Evolutionary conservation across 345 rosid genomes (phyloP).

Genomic region (Brassica napus): DNA sequence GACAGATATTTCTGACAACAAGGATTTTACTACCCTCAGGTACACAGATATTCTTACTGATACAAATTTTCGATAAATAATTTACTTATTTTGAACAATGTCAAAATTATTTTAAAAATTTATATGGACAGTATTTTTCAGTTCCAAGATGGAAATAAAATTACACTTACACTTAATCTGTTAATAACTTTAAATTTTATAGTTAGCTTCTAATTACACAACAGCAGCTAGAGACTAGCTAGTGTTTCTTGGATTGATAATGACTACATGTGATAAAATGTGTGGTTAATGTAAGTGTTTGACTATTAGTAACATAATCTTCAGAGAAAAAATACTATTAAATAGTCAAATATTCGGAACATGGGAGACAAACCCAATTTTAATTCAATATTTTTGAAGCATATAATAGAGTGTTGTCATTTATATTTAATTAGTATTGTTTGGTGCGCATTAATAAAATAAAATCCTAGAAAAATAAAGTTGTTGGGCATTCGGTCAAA

Average conservation of each 20-base stretch:
- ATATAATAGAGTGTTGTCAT: constrained; percentile 21
- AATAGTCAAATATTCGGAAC: constrained; percentile 16
- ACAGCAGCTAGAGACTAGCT: neutral
- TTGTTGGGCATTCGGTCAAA: constrained; percentile 33
- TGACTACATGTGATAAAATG: neutral
- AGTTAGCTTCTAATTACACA: constrained; percentile 2
- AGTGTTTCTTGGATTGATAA: constrained; percentile 2
- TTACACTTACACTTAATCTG: neutral
- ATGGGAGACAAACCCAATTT: constrained; percentile 31
- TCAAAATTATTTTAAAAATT: neutral
- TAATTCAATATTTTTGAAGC: constrained; percentile 7
- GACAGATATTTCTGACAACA: constrained; percentile 56
- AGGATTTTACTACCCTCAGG: constrained; percentile 50
- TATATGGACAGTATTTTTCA: neutral
- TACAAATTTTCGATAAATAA: neutral
- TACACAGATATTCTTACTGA: constrained; percentile 21
- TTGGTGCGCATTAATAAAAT: neutral
- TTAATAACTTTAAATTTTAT: neutral
- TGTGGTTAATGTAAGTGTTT: constrained; percentile 11
- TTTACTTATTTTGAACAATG: neutral
- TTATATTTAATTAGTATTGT: neutral
- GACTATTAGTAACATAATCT: constrained; percentile 15
- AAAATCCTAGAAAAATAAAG: neutral
- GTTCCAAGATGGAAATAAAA: neutral
- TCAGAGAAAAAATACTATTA: neutral